Evolutionary conservation across 108 stramenopile genomes (phyloP).

Genomic region (Nannochloropsis salina): DNA sequence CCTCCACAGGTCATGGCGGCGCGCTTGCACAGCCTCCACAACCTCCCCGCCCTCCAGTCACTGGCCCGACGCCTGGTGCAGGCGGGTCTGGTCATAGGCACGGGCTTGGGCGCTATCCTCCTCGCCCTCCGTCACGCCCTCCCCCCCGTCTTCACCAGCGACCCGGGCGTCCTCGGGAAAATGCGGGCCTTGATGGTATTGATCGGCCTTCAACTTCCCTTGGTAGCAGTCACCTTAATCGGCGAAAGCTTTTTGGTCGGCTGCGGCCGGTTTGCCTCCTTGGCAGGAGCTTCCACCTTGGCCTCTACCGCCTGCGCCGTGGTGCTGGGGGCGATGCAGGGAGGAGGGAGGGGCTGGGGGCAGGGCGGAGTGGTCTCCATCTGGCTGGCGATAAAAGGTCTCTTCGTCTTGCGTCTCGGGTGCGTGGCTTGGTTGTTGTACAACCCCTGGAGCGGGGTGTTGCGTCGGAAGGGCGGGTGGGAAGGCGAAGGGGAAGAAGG

Average conservation of each 20-base stretch:
- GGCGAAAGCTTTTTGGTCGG: conserved; percentile 34
- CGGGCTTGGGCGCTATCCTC: neutral
- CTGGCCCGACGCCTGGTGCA: conserved; percentile 28
- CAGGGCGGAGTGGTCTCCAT: neutral
- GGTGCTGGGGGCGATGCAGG: neutral
- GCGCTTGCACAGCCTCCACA: conserved; percentile 18
- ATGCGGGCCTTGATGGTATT: conserved; percentile 26
- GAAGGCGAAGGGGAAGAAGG: neutral
- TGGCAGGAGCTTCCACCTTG: neutral
- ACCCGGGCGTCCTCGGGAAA: conserved; percentile 26
- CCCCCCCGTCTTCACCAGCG: conserved; percentile 31
- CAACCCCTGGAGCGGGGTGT: neutral
- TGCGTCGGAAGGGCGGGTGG: neutral
- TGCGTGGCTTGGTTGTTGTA: conserved; percentile 9
- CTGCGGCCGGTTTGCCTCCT: conserved; percentile 22
- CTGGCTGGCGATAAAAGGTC: neutral
- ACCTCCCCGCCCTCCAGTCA: conserved; percentile 25
- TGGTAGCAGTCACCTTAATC: conserved; percentile 41
- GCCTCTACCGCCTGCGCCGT: neutral
- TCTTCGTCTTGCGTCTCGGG: neutral
- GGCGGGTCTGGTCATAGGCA: conserved; percentile 26
- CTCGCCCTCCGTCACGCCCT: conserved; percentile 21
- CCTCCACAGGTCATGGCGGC: conserved; percentile 24
- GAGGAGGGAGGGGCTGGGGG: neutral
- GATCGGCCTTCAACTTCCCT: conserved; percentile 35